phyloP scores from a whole-genome alignment of 148 eudicot species.

The Tetragonia tetragonoides region DNA sequence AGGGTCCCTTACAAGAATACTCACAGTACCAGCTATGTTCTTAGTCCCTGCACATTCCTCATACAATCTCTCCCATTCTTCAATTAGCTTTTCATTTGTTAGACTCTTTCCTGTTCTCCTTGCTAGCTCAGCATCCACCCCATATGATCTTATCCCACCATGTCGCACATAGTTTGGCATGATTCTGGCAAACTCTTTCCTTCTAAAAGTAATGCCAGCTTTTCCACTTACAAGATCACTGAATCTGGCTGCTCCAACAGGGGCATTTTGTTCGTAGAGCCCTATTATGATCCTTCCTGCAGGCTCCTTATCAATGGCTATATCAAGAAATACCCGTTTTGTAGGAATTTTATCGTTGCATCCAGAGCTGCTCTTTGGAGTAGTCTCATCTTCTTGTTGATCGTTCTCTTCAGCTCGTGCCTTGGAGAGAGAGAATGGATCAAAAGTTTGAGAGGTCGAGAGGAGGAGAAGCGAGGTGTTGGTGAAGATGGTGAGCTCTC shows the following conservation, averaged over 20 bases:
- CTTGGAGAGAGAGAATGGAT: conserved; percentile 20
- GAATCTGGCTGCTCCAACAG: conserved; percentile 55
- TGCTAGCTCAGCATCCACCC: conserved; percentile 86
- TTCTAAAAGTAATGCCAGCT: conserved; percentile 70
- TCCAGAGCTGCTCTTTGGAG: background rate
- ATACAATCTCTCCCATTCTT: conserved; percentile 57
- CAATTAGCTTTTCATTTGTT: conserved; percentile 42
- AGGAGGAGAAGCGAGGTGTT: conserved; percentile 50
- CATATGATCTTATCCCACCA: conserved; percentile 87
- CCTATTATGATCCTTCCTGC: conserved; percentile 60
- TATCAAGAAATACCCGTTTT: conserved; percentile 66
- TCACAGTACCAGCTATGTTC: conserved; percentile 62
- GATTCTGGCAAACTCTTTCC: conserved; percentile 75
- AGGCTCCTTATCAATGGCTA: conserved; percentile 69
- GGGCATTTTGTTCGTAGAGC: conserved; percentile 41
- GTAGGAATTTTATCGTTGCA: conserved; percentile 26
- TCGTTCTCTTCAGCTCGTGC: conserved; percentile 33
- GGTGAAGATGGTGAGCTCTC: conserved; percentile 53
- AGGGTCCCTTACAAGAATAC: conserved; percentile 81
- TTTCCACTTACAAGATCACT: conserved; percentile 57
- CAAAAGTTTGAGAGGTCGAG: conserved; percentile 41
- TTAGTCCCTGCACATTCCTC: conserved; percentile 51
- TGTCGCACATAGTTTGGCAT: conserved; percentile 83
- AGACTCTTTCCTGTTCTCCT: conserved; percentile 48
- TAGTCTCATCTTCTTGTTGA: conserved; percentile 12